phyloP scores from a whole-genome alignment of 176 grass and related monocot genomes.

The Oryza coarctata region DNA sequence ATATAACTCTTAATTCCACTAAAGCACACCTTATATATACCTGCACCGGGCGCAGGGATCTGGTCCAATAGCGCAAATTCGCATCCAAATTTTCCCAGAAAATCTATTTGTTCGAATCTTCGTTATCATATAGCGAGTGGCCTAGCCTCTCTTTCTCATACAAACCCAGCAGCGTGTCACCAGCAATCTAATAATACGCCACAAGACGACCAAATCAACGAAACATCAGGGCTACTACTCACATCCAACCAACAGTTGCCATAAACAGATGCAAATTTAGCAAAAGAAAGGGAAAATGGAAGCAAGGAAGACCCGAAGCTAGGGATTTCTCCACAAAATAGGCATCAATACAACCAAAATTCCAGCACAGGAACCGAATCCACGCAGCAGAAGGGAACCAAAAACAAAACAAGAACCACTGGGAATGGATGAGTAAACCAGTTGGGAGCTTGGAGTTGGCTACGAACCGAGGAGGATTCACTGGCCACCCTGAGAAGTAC shows the following conservation, averaged over 20 bases:
- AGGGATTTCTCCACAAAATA: background rate
- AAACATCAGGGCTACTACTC: background rate
- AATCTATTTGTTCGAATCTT: slow-evolving; percentile 30
- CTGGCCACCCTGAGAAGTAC: slow-evolving; percentile 21
- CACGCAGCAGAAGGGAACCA: background rate
- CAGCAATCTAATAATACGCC: slow-evolving; percentile 43
- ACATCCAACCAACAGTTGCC: background rate
- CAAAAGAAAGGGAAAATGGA: background rate
- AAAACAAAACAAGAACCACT: slow-evolving; percentile 1
- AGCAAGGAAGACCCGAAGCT: background rate
- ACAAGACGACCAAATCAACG: slow-evolving; percentile 15
- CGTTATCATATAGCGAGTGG: slow-evolving; percentile 34
- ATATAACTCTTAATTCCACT: slow-evolving; percentile 24
- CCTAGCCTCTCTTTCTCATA: slow-evolving; percentile 51
- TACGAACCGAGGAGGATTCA: slow-evolving; percentile 34
- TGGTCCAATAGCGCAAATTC: slow-evolving; percentile 87
- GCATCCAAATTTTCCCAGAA: slow-evolving; percentile 81
- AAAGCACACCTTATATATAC: slow-evolving; percentile 71
- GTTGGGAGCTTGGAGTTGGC: background rate
- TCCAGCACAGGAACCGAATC: background rate
- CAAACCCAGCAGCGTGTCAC: slow-evolving; percentile 50
- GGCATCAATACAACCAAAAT: background rate
- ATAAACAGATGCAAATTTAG: background rate
- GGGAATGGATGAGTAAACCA: background rate
- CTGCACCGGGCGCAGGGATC: slow-evolving; percentile 83